Conservation (phyloP, 768 basidiomycete species). For the Lactarius hatsudake region DNA sequence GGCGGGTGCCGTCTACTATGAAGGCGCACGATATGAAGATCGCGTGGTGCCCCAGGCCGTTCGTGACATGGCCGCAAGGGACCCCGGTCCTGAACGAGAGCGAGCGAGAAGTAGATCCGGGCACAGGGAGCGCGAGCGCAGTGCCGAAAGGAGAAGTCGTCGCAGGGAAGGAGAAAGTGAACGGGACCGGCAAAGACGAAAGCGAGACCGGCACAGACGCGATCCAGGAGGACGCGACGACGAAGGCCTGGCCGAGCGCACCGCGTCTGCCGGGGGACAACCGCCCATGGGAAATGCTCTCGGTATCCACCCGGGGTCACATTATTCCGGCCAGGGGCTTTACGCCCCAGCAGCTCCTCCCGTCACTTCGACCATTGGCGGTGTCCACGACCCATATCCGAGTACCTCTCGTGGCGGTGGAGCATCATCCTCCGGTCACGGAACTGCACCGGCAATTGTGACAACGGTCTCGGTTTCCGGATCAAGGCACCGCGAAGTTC, state of each 20-base stretch:
- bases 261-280: neutral
- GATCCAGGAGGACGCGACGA: slow-evolving; percentile 9
- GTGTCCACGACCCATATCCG: slow-evolving; percentile 1
- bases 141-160: slow-evolving; percentile 16
- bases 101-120: slow-evolving; percentile 15
- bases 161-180: slow-evolving; percentile 20
- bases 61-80: slow-evolving; percentile 17
- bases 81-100: slow-evolving; percentile 5
- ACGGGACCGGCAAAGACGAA: slow-evolving; percentile 8
- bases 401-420: slow-evolving; percentile 9
- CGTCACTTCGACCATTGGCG: neutral
- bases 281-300: slow-evolving; percentile 14
- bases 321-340: slow-evolving; percentile 10
- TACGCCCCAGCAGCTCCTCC: slow-evolving; percentile 9
- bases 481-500: slow-evolving; percentile 8
- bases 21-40: slow-evolving; percentile 21
- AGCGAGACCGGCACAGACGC: slow-evolving; percentile 16
- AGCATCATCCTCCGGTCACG: slow-evolving; percentile 3
- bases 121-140: slow-evolving; percentile 20
- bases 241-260: neutral
- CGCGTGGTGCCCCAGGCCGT: slow-evolving; percentile 19
- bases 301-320: slow-evolving; percentile 11
- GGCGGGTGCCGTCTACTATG: slow-evolving; percentile 18
- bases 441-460: slow-evolving; percentile 1
- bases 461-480: slow-evolving; percentile 9